These are phyloP conservation scores for Lipomyces orientalis DNA, from an alignment of 805 yeast genomes.

Conservation along the genomic window DNA sequence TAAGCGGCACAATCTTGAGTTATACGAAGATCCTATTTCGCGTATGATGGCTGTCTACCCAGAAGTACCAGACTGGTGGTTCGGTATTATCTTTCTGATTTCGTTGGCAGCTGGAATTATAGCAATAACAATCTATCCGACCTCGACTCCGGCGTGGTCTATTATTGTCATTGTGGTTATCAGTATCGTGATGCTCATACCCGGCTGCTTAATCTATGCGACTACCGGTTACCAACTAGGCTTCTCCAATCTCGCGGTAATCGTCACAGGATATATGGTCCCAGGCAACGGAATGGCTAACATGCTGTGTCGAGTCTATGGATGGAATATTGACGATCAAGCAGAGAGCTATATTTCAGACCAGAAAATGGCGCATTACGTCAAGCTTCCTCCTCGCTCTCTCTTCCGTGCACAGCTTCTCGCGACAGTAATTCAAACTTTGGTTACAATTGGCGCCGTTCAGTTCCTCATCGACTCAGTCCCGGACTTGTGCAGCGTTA, in stretches of 20 bases:
- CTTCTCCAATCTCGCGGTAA: constrained; percentile 50
- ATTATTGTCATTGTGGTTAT: constrained; percentile 61
- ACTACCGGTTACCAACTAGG: constrained; percentile 61
- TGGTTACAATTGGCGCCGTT: constrained; percentile 56
- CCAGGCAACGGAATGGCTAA: constrained; percentile 67
- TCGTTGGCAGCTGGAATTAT: constrained; percentile 46
- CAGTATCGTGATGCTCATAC: constrained; percentile 61
- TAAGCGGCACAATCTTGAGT: constrained; percentile 42
- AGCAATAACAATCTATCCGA: constrained; percentile 43
- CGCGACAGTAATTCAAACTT: constrained; percentile 62
- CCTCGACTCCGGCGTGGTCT: constrained; percentile 67
- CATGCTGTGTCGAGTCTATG: constrained; percentile 46
- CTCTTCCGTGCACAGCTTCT: constrained; percentile 58
- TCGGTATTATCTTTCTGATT: constrained; percentile 49
- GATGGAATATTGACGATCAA: constrained; percentile 49
- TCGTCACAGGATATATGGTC: constrained; percentile 55
- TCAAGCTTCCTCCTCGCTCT: constrained; percentile 56
- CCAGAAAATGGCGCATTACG: constrained; percentile 59
- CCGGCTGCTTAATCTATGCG: constrained; percentile 66
- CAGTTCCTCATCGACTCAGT: constrained; percentile 50
- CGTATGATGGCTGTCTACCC: constrained; percentile 56
- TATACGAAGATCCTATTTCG: constrained; percentile 43
- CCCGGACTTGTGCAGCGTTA: constrained; percentile 35
- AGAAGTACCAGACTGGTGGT: constrained; percentile 60
- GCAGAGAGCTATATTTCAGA: constrained; percentile 49